phyloP scores from a whole-genome alignment of 768 basidiomycete genomes.

The Pulveroboletus sp. region DNA sequence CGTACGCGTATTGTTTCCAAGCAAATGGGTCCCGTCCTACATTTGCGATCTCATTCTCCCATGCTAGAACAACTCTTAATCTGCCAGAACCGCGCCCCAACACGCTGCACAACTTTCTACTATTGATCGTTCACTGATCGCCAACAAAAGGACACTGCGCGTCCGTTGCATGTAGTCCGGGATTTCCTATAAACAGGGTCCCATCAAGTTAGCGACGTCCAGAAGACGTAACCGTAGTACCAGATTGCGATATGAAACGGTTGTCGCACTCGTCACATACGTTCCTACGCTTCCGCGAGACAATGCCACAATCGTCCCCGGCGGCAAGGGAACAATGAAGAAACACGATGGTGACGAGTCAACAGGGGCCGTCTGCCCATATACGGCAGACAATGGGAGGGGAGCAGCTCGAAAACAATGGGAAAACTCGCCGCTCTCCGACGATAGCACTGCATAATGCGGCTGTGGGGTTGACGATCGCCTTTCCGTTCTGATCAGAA shows the following conservation, averaged over 20 bases:
- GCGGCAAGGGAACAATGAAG: constrained; percentile 9
- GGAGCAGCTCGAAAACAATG: constrained; percentile 14
- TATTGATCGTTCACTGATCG: constrained; percentile 49
- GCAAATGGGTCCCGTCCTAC: neutral
- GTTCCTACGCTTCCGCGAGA: constrained; percentile 7
- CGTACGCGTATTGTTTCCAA: neutral
- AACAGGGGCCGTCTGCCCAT: constrained; percentile 15
- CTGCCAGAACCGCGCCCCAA: constrained; percentile 35
- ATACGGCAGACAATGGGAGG: constrained; percentile 22
- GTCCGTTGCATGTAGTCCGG: constrained; percentile 38
- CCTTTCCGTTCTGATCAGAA: neutral
- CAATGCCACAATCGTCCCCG: constrained; percentile 11
- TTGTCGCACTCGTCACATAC: constrained; percentile 2
- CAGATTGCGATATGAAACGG: constrained; percentile 1
- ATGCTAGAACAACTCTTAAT: neutral
- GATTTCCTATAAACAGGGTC: constrained; percentile 31
- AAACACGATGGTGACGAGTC: neutral
- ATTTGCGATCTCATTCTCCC: neutral
- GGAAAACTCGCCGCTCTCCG: neutral
- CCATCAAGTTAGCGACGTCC: constrained; percentile 6
- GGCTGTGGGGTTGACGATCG: constrained; percentile 11
- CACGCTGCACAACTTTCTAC: constrained; percentile 47
- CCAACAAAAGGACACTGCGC: constrained; percentile 42
- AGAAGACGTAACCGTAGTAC: constrained; percentile 1
- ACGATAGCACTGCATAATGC: constrained; percentile 9